Evolutionary conservation across 305 asterid species (phyloP).

Genomic region (Solanum hybrid): DNA sequence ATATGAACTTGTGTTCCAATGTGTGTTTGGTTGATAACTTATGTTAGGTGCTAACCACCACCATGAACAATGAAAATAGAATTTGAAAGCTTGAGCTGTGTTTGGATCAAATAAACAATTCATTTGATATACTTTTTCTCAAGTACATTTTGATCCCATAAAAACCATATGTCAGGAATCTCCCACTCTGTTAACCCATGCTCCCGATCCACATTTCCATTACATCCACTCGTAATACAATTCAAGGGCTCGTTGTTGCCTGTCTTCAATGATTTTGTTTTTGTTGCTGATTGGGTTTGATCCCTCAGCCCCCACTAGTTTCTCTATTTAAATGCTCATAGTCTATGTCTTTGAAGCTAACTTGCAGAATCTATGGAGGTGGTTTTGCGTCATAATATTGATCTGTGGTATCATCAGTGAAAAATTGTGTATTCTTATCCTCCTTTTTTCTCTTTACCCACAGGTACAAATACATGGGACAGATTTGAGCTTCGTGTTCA

Average conservation of each 20-base stretch:
- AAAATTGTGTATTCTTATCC: not conserved
- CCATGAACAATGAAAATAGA: not conserved
- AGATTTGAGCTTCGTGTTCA: constrained; percentile 83
- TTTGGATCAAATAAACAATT: not conserved
- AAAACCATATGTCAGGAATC: not conserved
- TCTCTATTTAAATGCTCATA: not conserved
- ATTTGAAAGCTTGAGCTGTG: not conserved
- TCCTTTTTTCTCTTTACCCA: not conserved
- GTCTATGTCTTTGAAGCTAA: not conserved
- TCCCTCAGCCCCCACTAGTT: not conserved
- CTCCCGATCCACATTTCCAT: not conserved
- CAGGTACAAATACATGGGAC: constrained; percentile 83
- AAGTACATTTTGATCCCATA: not conserved
- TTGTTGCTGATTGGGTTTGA: not conserved
- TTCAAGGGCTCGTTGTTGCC: not conserved
- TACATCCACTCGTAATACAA: not conserved
- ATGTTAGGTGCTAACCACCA: not conserved
- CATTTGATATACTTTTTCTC: not conserved
- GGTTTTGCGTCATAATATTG: not conserved
- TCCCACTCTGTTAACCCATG: not conserved
- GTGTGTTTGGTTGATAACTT: not conserved
- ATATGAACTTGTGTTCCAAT: not conserved
- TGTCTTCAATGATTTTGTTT: not conserved
- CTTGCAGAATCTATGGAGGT: not conserved
- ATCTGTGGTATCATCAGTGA: not conserved